These are phyloP conservation scores for Dactylellina drechsleri DNA, from an alignment of 2,329 filamentous ascomycete genomes.

Conservation along the genomic window DNA sequence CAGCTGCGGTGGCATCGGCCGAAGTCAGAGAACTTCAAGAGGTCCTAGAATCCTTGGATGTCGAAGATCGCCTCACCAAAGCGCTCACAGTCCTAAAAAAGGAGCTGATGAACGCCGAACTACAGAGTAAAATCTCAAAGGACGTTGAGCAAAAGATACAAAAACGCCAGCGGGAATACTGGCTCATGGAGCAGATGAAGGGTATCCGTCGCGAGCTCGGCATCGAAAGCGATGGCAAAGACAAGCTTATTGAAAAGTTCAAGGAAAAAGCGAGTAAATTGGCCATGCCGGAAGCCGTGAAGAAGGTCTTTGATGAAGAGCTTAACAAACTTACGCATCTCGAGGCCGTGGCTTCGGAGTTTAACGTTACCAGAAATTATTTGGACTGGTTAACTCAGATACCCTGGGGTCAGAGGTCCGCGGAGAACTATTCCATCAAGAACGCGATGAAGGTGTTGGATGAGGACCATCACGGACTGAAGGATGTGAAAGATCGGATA, in stretches of 20 bases:
- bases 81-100: constrained; percentile 93
- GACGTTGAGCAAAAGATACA: constrained; percentile 98
- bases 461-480: constrained; percentile 94
- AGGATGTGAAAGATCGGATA: constrained; percentile 98
- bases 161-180: constrained; percentile 96
- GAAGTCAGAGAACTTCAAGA: constrained; percentile 93
- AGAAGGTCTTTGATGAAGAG: constrained; percentile 98
- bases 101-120: constrained; percentile 95
- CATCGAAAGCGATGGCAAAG: constrained; percentile 96
- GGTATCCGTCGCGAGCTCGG: constrained; percentile 94
- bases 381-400: constrained; percentile 98
- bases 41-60: constrained; percentile 85
- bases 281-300: constrained; percentile 95
- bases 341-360: constrained; percentile 94
- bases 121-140: constrained; percentile 97
- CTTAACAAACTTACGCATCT: constrained; percentile 95
- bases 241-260: constrained; percentile 97
- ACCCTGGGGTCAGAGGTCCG: constrained; percentile 93
- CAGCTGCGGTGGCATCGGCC: constrained; percentile 93
- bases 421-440: constrained; percentile 95
- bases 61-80: constrained; percentile 92
- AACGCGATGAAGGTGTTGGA: constrained; percentile 91
- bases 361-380: constrained; percentile 98
- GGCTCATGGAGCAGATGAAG: constrained; percentile 99
- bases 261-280: constrained; percentile 93